A percentile compares a stretch with the other conserved stretches of the same genome.
phyloP scores from a whole-genome alignment of 768 basidiomycete species.

The Lactifluus piperatus region DNA sequence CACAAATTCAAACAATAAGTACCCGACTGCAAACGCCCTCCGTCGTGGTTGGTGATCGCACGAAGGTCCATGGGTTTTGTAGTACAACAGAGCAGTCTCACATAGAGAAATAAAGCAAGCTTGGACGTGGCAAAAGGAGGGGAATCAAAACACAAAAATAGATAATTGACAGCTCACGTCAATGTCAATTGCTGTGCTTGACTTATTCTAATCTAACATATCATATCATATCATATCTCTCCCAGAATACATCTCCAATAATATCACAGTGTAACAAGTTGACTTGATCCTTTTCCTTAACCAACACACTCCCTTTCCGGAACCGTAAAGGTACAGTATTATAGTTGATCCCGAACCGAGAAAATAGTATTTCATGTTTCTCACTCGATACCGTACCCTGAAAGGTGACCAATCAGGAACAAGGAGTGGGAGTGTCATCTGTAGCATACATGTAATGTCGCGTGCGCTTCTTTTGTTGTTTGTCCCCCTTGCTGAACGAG shows the following conservation, averaged over 20 bases:
- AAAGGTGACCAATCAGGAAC: not conserved
- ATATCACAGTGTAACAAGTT: constrained; percentile 74
- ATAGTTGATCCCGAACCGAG: constrained; percentile 81
- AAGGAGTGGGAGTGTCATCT: not conserved
- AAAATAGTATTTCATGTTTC: constrained; percentile 88
- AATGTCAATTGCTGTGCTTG: too few relatives aligned
- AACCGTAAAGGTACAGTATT: constrained; percentile 62
- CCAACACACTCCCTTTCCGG: constrained; percentile 78
- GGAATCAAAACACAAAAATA: not conserved
- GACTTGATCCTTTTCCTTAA: constrained; percentile 57
- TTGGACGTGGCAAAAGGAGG: constrained; percentile 7
- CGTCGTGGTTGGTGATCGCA: constrained; percentile 13
- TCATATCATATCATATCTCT: too few relatives aligned
- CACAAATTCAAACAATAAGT: constrained; percentile 19
- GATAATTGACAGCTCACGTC: not conserved
- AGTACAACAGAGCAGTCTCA: too few relatives aligned
- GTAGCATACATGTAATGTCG: constrained; percentile 54
- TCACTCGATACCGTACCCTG: constrained; percentile 85
- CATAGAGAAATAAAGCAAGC: not conserved
- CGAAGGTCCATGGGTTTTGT: constrained; percentile 12
- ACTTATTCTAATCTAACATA: too few relatives aligned
- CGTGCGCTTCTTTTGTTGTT: constrained; percentile 74
- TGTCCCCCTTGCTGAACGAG: constrained; percentile 78
- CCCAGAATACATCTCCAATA: constrained; percentile 78
- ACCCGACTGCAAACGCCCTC: constrained; percentile 13